Percentiles rank a stretch among this genome's conserved stretches.
These are phyloP conservation scores for Rhynchospora tenuis DNA, from an alignment of 176 grass and related monocot species.

Conservation along the genomic window DNA sequence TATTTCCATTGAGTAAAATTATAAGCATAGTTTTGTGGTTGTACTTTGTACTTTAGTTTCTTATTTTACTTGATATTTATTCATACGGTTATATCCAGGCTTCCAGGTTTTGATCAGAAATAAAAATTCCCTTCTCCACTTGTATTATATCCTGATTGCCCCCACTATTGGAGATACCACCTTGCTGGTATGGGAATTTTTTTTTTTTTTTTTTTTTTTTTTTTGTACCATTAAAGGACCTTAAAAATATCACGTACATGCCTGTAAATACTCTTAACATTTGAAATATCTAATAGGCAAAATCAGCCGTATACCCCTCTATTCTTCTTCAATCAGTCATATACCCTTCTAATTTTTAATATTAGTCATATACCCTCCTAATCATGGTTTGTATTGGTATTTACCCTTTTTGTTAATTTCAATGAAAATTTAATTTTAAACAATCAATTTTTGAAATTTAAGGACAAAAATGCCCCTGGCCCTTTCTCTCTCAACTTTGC, in stretches of 20 bases:
- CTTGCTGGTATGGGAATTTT: slow-evolving; percentile 50
- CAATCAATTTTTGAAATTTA: no score
- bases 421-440: no score
- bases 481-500: no score
- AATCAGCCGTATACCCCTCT: no score
- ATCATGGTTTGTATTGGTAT: no score
- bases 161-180: slow-evolving; percentile 88
- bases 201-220: no score
- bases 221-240: not conserved
- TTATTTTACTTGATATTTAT: no score
- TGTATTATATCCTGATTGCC: slow-evolving; percentile 90
- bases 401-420: no score
- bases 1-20: not conserved
- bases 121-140: slow-evolving; percentile 92
- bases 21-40: slow-evolving; percentile 6
- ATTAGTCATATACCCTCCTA: no score
- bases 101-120: slow-evolving; percentile 87
- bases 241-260: not conserved
- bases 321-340: no score
- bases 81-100: slow-evolving; percentile 39
- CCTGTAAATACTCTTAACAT: not conserved
- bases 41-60: no score
- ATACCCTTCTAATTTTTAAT: not conserved
- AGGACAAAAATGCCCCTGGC: no score
- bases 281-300: slow-evolving; percentile 4